Conservation (phyloP, 331 rosid species). For the Quercus phellos region DNA sequence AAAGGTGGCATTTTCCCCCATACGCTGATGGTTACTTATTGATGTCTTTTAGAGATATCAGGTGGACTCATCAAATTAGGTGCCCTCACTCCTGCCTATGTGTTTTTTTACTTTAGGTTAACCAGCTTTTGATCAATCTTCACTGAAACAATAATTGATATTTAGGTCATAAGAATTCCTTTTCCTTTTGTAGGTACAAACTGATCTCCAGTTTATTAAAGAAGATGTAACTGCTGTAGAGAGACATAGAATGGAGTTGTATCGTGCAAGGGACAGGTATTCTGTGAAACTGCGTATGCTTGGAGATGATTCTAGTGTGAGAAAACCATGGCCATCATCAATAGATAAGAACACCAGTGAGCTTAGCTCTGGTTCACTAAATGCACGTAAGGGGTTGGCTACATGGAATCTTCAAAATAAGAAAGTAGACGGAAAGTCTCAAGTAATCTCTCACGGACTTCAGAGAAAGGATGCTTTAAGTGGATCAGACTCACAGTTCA, state of each 20-base stretch:
- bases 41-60: background rate
- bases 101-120: conserved; percentile 15
- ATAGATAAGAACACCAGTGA: conserved; percentile 54
- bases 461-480: conserved; percentile 60
- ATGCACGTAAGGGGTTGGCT: conserved; percentile 52
- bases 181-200: conserved; percentile 64
- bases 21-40: background rate
- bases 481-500: conserved; percentile 64
- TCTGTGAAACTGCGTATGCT: conserved; percentile 70
- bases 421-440: conserved; percentile 60
- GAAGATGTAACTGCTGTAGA: conserved; percentile 82
- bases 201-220: conserved; percentile 87
- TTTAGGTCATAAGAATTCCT: conserved; percentile 7
- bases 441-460: conserved; percentile 42
- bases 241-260: conserved; percentile 81
- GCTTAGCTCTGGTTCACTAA: conserved; percentile 47
- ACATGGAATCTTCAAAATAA: conserved; percentile 53
- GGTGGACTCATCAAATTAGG: background rate
- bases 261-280: conserved; percentile 71
- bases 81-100: background rate
- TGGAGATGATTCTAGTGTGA: conserved; percentile 61
- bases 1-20: background rate
- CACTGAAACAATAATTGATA: conserved; percentile 3
- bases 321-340: conserved; percentile 66
- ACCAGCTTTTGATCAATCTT: conserved; percentile 4